Percentiles rank a stretch among this genome's conserved stretches.
Evolutionary conservation across 441 rosid species (phyloP).

Genomic region (Cnidoscolus chayamansa): DNA sequence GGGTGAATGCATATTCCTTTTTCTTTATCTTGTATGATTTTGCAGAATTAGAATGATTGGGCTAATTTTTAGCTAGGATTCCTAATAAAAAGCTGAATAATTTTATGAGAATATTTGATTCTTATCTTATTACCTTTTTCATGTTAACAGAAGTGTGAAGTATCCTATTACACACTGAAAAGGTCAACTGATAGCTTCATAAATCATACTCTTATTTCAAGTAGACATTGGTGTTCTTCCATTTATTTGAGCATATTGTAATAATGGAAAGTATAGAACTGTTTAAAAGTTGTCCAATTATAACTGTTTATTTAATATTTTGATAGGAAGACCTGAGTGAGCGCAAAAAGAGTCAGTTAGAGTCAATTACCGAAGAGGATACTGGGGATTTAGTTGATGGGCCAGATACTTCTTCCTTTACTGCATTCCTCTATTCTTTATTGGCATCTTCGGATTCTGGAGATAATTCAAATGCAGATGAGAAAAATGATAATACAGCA

Average conservation of each 20-base stretch:
- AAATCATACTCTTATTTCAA: background rate
- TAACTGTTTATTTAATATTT: constrained; percentile 3
- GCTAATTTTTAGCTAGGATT: background rate
- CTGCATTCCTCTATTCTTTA: constrained; percentile 83
- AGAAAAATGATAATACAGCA: constrained; percentile 40
- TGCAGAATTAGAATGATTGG: background rate
- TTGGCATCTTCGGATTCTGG: constrained; percentile 61
- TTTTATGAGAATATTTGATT: background rate
- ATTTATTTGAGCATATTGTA: background rate
- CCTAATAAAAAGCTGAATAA: background rate
- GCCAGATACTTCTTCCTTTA: constrained; percentile 92
- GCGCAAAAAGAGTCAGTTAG: constrained; percentile 43
- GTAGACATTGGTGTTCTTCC: background rate
- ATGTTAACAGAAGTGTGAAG: background rate
- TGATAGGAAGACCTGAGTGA: constrained; percentile 51
- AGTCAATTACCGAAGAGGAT: constrained; percentile 45
- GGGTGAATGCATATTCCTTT: background rate
- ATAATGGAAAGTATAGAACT: background rate
- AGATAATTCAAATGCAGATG: constrained; percentile 38
- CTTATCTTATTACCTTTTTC: background rate
- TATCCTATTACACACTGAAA: background rate
- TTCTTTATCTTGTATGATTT: background rate
- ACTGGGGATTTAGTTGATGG: constrained; percentile 45
- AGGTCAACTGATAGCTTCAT: background rate
- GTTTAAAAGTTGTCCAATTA: background rate